Evolutionary conservation across 129 eudicot species (phyloP).

Genomic region (Flaveria robusta): DNA sequence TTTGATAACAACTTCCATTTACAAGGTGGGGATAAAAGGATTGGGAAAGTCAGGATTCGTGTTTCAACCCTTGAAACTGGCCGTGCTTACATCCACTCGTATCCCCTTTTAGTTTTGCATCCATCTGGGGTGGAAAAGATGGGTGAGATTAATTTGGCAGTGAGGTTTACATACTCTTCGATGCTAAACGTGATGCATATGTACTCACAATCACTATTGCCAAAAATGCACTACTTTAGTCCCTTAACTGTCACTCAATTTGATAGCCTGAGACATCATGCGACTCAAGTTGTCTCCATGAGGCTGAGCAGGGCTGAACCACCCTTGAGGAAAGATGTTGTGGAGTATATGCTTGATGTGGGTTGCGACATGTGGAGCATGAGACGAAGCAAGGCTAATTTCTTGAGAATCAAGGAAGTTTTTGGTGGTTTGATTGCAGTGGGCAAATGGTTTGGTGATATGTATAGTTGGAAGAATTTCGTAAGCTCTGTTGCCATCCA

Average conservation of each 20-base stretch:
- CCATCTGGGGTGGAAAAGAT: constrained; percentile 49
- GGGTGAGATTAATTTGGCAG: constrained; percentile 50
- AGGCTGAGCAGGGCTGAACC: constrained; percentile 31
- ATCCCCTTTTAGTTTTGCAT: constrained; percentile 50
- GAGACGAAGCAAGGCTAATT: constrained; percentile 47
- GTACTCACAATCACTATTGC: constrained; percentile 46
- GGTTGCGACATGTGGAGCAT: constrained; percentile 46
- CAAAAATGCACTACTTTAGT: constrained; percentile 46
- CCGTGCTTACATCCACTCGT: constrained; percentile 39
- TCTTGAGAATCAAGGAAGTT: constrained; percentile 37
- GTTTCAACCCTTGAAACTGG: constrained; percentile 50
- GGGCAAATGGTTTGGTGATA: constrained; percentile 40
- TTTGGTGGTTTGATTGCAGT: constrained; percentile 33
- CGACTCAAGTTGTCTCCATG: constrained; percentile 35
- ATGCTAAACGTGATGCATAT: constrained; percentile 43
- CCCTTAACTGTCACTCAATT: constrained; percentile 43
- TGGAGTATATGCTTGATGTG: constrained; percentile 48
- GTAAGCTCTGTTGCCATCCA: constrained; percentile 33
- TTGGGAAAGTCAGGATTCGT: constrained; percentile 49
- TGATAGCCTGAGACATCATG: constrained; percentile 42
- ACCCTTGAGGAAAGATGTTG: constrained; percentile 49
- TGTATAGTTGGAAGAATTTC: constrained; percentile 48
- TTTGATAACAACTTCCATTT: constrained; percentile 48
- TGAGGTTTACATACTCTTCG: constrained; percentile 44
- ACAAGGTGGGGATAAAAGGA: constrained; percentile 34